Base-by-base conservation (phyloP, 176 grass and related monocot genomes). In the Avena sativa region DNA sequence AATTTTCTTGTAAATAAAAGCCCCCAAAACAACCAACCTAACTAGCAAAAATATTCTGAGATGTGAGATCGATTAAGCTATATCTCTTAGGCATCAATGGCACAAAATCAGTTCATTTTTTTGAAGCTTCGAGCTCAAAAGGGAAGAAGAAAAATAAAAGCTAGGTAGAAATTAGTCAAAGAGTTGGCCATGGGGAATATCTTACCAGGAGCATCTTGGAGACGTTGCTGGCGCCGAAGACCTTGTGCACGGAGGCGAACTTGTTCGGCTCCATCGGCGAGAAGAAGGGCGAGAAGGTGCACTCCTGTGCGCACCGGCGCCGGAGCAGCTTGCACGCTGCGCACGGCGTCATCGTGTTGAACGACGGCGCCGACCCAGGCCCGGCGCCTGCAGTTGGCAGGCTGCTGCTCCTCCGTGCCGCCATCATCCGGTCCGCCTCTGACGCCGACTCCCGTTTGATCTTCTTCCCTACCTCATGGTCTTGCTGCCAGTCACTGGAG, bases 181-280 rank as follows among this genome's bases (percentile, higher is more conserved):
- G 67, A 47, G 17, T 48, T 60, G 63, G 12, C 6, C 32, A 67
- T 76, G 49, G 8, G 28, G 17, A 28, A 34, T 15, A 80, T 3
- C 36, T 90, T 88, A 98, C 96, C 86, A 92, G 80, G 46, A 98
- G 86, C 87, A 99, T 92, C 89, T 99, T 99, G 87, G 97, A 94
- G 85, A 96, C 92, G 83, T 99, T 99, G 88, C 97, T 99, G 21
- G 97, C 97, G 21, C 97, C 94, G 87, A 99, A 99, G 83, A 99
- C 94, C 84, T 86, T 94, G 73, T 99, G 97, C 43, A 96, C 94
- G 15, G 92, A 82, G 40, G 91, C 90, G 38, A 99, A 99, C 88
- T 99, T 99, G 85, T 94, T 89, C 53, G 94, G 97, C 73, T 99
- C 97, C 64, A 96, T 83, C 63, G 97, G 97, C 48, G 94, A 93